phyloP scores from a whole-genome alignment of 176 grass and related monocot genomes.

The Aechmea fasciata region DNA sequence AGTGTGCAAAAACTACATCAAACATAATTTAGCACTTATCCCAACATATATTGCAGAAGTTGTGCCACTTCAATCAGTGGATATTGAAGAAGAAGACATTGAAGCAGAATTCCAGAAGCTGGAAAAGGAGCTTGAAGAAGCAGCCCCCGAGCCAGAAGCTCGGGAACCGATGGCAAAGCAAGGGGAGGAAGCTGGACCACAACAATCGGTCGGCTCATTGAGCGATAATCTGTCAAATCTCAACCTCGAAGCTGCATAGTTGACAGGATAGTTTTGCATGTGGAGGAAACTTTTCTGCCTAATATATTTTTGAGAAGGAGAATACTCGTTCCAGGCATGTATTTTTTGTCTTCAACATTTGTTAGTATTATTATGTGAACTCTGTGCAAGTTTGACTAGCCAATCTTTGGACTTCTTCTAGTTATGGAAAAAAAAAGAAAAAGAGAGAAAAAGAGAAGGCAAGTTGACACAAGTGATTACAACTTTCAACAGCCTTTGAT shows the following conservation, averaged over 20 bases:
- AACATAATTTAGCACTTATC: background rate
- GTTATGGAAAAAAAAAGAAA: background rate
- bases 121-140: constrained; percentile 52
- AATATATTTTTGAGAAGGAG: too few relatives aligned
- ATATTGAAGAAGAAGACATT: constrained; percentile 43
- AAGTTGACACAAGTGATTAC: background rate
- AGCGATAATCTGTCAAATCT: constrained; percentile 50
- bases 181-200: constrained; percentile 18
- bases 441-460: background rate
- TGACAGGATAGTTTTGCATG: background rate
- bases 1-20: too few relatives aligned
- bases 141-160: constrained; percentile 21
- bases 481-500: too few relatives aligned
- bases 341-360: too few relatives aligned
- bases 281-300: background rate
- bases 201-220: constrained; percentile 36
- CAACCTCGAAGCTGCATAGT: constrained; percentile 52
- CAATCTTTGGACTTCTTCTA: background rate
- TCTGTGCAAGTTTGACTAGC: too few relatives aligned
- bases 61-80: constrained; percentile 28
- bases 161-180: constrained; percentile 21
- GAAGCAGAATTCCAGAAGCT: constrained; percentile 77
- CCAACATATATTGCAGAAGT: constrained; percentile 46
- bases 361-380: too few relatives aligned
- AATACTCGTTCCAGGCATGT: too few relatives aligned